Percentiles rank a stretch among this genome's conserved stretches.
These are phyloP conservation scores for Fusarium sp. DNA, from an alignment of 2,329 filamentous ascomycete genomes.

Conservation along the genomic window DNA sequence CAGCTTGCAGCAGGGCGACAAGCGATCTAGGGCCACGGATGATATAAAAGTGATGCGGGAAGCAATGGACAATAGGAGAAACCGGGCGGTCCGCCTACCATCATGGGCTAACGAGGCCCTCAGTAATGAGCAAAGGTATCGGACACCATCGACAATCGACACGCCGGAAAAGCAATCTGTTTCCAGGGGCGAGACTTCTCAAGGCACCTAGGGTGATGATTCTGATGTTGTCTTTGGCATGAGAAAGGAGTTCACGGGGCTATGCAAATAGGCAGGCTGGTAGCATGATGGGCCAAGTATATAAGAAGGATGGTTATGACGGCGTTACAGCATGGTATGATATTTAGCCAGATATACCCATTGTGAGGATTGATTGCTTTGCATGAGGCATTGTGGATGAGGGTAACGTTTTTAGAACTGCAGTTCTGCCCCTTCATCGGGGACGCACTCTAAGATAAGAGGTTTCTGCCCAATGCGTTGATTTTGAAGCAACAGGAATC, in stretches of 20 bases:
- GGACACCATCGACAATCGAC: slow-evolving; percentile 22
- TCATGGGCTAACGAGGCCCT: slow-evolving; percentile 51
- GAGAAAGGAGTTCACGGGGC: slow-evolving; percentile 15
- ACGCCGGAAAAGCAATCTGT: slow-evolving; percentile 13
- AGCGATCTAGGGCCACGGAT: slow-evolving; percentile 40
- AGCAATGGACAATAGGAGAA: slow-evolving; percentile 49
- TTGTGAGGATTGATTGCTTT: slow-evolving; percentile 29
- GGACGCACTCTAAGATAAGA: not conserved
- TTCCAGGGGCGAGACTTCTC: slow-evolving; percentile 4
- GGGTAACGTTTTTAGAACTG: not conserved
- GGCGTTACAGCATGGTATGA: slow-evolving; percentile 38
- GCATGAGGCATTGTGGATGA: not conserved
- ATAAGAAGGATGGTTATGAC: slow-evolving; percentile 6
- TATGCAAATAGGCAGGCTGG: not conserved
- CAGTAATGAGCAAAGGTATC: slow-evolving; percentile 28
- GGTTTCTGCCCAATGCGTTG: not conserved
- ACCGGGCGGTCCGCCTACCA: slow-evolving; percentile 46
- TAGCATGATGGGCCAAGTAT: not conserved
- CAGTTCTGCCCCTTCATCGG: not conserved
- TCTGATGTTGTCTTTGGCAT: not conserved
- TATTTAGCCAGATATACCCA: slow-evolving; percentile 37
- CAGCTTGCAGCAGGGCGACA: slow-evolving; percentile 21
- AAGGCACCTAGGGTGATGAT: not conserved
- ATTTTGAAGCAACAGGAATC: not conserved
- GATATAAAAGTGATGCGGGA: slow-evolving; percentile 53